Evolutionary conservation across 257 asterid species (phyloP), one percentile per base, ranked within the genome.

Genomic region (Galeopsis tetrahit): DNA sequence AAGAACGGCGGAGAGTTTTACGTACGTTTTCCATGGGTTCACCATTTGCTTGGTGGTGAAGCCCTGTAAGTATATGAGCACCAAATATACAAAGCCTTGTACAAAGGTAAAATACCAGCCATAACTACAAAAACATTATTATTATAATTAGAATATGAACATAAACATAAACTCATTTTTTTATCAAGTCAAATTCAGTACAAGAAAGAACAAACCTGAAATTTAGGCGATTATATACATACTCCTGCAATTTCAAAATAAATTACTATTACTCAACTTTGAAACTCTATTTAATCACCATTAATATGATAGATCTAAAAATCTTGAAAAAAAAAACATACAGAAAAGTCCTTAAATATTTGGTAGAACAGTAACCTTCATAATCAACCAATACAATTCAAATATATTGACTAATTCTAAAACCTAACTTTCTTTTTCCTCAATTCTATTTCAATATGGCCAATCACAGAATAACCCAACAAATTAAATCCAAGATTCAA

Each of bases 101-200:
- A 93, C 81, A 70, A 93, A 89, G 78, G 98, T 93, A 57, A 93
- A 91, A 63, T 93, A 93, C 97, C 98, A 93, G 9, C 98, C 97
- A 68, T 84, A 93, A 86, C 96, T 93, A 91, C 82, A 72, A 81
- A 77, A 40, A 68, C 46, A 77, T 21, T 60, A 61, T 21, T 60
- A 61, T 17, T 51, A 8, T 61, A 38, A 69, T 64, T 55, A 38
- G 43, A 35, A 71, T 39, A 14, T 31, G 14, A 3, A 33, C n/a
- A 48, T 44, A 21, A 52, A 11, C 68, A 10, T 21, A 21, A 69
- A 21, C 33, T 39, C 49, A 21, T 21, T 64, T 15, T 13, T 66
- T 56, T 11, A 52, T 31, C 2, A 33, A 64, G 53, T 70, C 72
- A 76, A 62, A 56, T 56, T 56, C 39, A 66, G 66, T 42, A 39